Evolutionary conservation across 768 basidiomycete genomes (phyloP), one percentile per base, ranked within the genome.

Genomic region (Lactarius akahatsu): DNA sequence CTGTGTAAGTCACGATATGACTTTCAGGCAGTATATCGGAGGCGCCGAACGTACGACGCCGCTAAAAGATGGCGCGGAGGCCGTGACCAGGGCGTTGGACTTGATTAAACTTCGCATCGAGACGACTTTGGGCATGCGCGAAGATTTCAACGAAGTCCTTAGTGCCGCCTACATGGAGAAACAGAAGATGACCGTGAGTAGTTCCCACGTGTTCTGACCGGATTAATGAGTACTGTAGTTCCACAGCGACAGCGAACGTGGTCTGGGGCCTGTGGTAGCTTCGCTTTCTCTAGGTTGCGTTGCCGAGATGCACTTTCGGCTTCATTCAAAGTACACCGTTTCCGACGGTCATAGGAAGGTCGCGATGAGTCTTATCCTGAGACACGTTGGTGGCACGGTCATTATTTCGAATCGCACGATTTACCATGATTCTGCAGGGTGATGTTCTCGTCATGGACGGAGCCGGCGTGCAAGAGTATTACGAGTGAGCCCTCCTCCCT

Each of bases 81-180:
- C 88, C 6, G 88, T 92, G 28, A 71, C 77, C 30, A 76, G 78
- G 38, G 89, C 91, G 20, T 80, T 85, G 57, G 74, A 78, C 1
- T 72, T 91, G 36, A 91, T 93, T 52, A 77, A 85, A 71, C 73
- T 75, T 18, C 86, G 88, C 43, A 80, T 87, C 59, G 67, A 56
- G 3, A 75, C 80, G 65, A 83, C 85, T 11, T 73, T 92, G 16
- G 71, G 67, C 2, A 67, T 63, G 18, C 61, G 74, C 13, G 70
- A 76, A 30, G 71, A 75, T 0, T 92, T 93, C 78, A 94, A 94
- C 70, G 91, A 94, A 75, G 81, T 94, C 41, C 80, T 94, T 36
- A 86, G 86, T 65, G 90, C 88, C 56, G 91, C 90, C 1, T 94
- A 94, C 71, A 92, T 93, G 89, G 89, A 91, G 72, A 81, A 84